Conservation (phyloP, 2,329 filamentous ascomycete species). For the Beauveria asiatica region DNA sequence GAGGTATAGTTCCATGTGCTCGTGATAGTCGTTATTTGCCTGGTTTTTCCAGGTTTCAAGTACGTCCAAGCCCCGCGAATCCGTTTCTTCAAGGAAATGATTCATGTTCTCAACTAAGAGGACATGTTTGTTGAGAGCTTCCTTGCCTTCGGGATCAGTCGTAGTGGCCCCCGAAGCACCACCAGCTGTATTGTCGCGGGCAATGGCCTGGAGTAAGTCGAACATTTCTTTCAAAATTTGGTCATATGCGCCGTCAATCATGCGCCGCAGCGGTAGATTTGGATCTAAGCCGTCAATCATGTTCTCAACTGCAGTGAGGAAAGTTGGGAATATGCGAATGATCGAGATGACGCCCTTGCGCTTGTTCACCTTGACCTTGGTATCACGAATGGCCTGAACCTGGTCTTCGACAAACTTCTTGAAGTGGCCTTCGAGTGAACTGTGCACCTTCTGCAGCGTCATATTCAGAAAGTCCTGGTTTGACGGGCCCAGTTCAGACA, state of each 20-base stretch:
- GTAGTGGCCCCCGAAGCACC: constrained; percentile 33
- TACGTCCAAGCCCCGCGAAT: constrained; percentile 63
- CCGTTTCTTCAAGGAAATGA: constrained; percentile 88
- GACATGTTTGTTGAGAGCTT: constrained; percentile 94
- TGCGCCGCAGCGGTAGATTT: constrained; percentile 58
- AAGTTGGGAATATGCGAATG: constrained; percentile 85
- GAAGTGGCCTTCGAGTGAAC: constrained; percentile 66
- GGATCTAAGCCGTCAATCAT: constrained; percentile 58
- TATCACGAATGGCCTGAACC: constrained; percentile 91
- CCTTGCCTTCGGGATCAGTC: constrained; percentile 75
- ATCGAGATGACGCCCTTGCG: constrained; percentile 94
- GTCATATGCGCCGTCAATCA: constrained; percentile 79
- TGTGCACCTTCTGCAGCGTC: constrained; percentile 70
- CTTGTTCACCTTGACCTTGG: constrained; percentile 98
- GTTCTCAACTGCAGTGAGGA: constrained; percentile 74
- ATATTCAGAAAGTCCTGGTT: constrained; percentile 88
- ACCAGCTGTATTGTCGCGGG: constrained; percentile 55
- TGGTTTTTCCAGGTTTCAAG: constrained; percentile 76
- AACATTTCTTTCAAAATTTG: constrained; percentile 94
- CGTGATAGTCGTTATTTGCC: constrained; percentile 68
- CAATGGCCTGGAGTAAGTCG: constrained; percentile 91
- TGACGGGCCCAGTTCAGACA: constrained; percentile 72
- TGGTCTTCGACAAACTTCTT: constrained; percentile 89
- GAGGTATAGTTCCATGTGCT: constrained; percentile 83
- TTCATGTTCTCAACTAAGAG: constrained; percentile 98